Percentiles rank a stretch among this genome's conserved stretches.
Conservation (phyloP, 2,329 filamentous ascomycete species). For the Cladosporium sp. region DNA sequence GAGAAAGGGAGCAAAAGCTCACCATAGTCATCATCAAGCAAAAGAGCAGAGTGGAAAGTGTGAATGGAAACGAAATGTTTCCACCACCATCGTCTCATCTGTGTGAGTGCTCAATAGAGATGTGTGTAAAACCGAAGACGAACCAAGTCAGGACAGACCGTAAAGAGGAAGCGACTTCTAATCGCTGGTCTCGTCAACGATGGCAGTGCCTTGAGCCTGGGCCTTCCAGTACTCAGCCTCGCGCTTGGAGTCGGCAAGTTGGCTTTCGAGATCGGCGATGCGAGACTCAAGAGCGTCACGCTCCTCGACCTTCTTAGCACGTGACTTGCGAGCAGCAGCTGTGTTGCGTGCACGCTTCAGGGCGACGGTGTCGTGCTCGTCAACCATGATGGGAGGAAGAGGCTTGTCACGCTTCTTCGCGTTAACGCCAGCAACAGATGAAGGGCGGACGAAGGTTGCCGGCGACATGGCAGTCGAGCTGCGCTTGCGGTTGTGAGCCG, state of each 20-base stretch:
- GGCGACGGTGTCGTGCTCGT: constrained; percentile 68
- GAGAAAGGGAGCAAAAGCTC: constrained; percentile 6
- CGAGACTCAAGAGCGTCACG: constrained; percentile 69
- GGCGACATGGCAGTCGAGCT: constrained; percentile 40
- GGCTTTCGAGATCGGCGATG: constrained; percentile 51
- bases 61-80: neutral
- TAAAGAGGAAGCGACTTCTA: constrained; percentile 1
- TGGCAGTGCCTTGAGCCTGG: constrained; percentile 10
- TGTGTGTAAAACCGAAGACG: neutral
- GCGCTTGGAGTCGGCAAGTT: constrained; percentile 25
- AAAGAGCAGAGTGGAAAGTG: constrained; percentile 3
- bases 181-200: constrained; percentile 7
- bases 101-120: constrained; percentile 5
- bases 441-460: constrained; percentile 50
- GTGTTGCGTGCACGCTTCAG: constrained; percentile 94
- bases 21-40: constrained; percentile 3
- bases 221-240: constrained; percentile 16
- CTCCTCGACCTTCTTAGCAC: constrained; percentile 75
- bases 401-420: constrained; percentile 75
- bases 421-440: constrained; percentile 63
- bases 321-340: constrained; percentile 86
- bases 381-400: constrained; percentile 71
- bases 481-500: constrained; percentile 30
- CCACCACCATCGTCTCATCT: constrained; percentile 11
- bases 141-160: neutral